A percentile compares a stretch with the other conserved stretches of the same genome.
Evolutionary conservation across 257 asterid species (phyloP).

Genomic region (Solanum etuberosum): DNA sequence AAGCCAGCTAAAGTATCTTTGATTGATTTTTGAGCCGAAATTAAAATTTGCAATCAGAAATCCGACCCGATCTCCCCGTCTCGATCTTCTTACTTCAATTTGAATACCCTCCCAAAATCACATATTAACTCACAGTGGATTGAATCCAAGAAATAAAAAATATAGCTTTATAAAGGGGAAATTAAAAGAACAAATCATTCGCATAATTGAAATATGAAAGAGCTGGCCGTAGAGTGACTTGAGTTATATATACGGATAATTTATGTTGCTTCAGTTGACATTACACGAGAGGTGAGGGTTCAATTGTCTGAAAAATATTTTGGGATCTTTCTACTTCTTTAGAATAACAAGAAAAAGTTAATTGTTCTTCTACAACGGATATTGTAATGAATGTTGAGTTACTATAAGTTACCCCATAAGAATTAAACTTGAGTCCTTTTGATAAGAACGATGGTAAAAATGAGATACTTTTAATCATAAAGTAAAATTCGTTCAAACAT

Average conservation of each 20-base stretch:
- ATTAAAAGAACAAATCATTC: background rate
- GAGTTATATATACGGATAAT: background rate
- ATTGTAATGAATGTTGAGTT: background rate
- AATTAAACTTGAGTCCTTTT: background rate
- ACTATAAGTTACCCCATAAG: no score
- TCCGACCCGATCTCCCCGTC: background rate
- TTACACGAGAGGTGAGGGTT: background rate
- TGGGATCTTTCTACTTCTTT: no score
- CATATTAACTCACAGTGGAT: background rate
- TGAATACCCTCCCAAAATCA: background rate
- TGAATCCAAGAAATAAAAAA: background rate
- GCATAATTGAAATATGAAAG: background rate
- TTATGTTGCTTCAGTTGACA: background rate
- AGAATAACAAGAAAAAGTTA: no score
- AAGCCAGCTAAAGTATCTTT: no score
- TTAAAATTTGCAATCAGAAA: no score
- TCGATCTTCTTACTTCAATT: background rate
- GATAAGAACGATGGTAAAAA: no score
- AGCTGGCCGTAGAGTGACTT: no score
- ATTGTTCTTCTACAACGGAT: no score
- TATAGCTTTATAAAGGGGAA: background rate
- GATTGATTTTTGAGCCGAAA: no score
- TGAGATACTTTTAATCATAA: no score
- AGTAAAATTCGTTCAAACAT: no score
- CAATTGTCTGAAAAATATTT: no score